Evolutionary conservation across 1,139 yeast species (phyloP).

Genomic region (Candida gigantensis): DNA sequence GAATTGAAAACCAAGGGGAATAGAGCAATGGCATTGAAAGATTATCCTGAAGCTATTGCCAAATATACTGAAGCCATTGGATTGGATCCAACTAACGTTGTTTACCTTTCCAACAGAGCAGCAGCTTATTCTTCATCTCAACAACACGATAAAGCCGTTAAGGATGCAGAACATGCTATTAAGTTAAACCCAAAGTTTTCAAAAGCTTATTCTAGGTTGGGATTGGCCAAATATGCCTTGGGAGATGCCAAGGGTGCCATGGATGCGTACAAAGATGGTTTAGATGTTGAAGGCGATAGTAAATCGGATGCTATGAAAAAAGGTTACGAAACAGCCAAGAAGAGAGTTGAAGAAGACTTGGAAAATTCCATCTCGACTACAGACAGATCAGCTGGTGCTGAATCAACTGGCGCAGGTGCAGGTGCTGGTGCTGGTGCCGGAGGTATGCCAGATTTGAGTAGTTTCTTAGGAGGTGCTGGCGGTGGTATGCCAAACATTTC

Average conservation of each 20-base stretch:
- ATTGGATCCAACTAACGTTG: conserved; percentile 70
- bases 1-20: conserved; percentile 86
- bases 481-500: conserved; percentile 61
- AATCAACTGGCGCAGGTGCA: conserved; percentile 26
- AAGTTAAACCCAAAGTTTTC: conserved; percentile 76
- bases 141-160: conserved; percentile 74
- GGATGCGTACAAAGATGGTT: conserved; percentile 86
- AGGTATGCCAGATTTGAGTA: conserved; percentile 72
- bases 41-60: conserved; percentile 68
- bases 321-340: conserved; percentile 92
- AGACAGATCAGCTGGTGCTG: conserved; percentile 16
- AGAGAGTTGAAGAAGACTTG: conserved; percentile 75
- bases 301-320: conserved; percentile 90
- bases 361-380: conserved; percentile 43
- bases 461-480: conserved; percentile 63
- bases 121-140: conserved; percentile 88
- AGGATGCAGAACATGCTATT: conserved; percentile 82
- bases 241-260: conserved; percentile 88
- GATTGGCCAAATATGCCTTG: conserved; percentile 86
- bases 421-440: conserved; percentile 52
- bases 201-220: conserved; percentile 93
- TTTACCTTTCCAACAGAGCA: conserved; percentile 91
- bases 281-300: conserved; percentile 80
- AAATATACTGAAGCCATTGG: conserved; percentile 84
- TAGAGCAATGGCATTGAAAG: conserved; percentile 80